These are phyloP conservation scores for Stemphylium lycopersici DNA, from an alignment of 2,329 filamentous ascomycete species.

Conservation along the genomic window DNA sequence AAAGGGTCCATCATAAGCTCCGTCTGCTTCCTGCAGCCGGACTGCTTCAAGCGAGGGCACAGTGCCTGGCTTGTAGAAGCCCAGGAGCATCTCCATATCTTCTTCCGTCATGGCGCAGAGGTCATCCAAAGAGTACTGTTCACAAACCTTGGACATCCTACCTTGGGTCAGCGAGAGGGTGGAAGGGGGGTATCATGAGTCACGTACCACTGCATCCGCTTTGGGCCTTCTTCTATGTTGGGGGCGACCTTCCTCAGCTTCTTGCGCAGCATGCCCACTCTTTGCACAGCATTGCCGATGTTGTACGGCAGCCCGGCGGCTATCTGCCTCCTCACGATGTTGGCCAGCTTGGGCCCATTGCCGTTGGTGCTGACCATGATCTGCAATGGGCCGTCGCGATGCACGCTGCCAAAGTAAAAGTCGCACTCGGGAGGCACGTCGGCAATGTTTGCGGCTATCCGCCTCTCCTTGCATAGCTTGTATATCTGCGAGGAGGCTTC, in stretches of 20 bases:
- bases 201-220: conserved; percentile 83
- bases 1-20: conserved; percentile 57
- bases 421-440: conserved; percentile 97
- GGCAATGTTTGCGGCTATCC: conserved; percentile 91
- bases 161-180: conserved; percentile 32
- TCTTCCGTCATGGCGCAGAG: conserved; percentile 80
- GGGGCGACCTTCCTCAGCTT: conserved; percentile 82
- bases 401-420: conserved; percentile 96
- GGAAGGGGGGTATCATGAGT: no score
- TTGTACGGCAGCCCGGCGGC: conserved; percentile 76
- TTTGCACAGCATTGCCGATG: conserved; percentile 82
- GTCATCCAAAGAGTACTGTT: conserved; percentile 83
- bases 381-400: conserved; percentile 93
- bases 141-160: conserved; percentile 92
- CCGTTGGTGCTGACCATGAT: conserved; percentile 99
- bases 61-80: conserved; percentile 66
- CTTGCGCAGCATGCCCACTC: conserved; percentile 78
- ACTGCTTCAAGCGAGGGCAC: conserved; percentile 54
- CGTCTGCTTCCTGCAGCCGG: conserved; percentile 48
- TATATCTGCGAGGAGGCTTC: conserved; percentile 88
- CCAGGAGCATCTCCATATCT: conserved; percentile 80
- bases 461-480: conserved; percentile 86
- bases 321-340: conserved; percentile 82
- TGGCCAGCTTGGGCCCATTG: conserved; percentile 89
- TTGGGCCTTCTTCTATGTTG: conserved; percentile 73